Conservation (phyloP, 2,329 filamentous ascomycete species). For the Massarina eburnea region DNA sequence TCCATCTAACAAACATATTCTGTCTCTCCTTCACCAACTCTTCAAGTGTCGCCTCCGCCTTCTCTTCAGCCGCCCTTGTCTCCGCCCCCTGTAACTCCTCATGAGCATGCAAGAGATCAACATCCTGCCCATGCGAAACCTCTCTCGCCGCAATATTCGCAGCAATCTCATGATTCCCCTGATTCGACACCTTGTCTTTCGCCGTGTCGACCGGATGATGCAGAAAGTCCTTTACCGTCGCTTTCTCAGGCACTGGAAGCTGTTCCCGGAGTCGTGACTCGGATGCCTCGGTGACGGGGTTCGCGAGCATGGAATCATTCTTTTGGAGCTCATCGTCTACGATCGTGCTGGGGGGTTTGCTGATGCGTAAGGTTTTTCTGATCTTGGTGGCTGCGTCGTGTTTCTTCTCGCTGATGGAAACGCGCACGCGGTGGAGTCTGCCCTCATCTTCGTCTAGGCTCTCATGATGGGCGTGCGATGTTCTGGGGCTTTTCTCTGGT, state of each 20-base stretch:
- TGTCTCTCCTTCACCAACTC: constrained; percentile 31
- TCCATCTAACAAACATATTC: constrained; percentile 39
- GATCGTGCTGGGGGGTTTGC: constrained; percentile 11
- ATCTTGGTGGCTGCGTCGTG: constrained; percentile 25
- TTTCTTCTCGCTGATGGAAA: constrained; percentile 20
- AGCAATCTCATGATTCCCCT: constrained; percentile 27
- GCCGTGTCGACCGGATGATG: constrained; percentile 29
- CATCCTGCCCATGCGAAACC: constrained; percentile 39
- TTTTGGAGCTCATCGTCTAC: constrained; percentile 12
- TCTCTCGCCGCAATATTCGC: constrained; percentile 48
- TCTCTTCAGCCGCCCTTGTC: constrained; percentile 13
- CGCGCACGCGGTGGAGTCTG: constrained; percentile 4
- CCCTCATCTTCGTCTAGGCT: constrained; percentile 9
- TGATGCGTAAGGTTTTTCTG: constrained; percentile 25
- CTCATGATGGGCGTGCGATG: not conserved
- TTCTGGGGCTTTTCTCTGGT: not conserved
- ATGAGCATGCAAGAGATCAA: constrained; percentile 40
- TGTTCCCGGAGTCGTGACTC: constrained; percentile 20
- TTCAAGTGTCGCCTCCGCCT: constrained; percentile 20
- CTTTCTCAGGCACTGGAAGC: constrained; percentile 20
- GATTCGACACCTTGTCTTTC: constrained; percentile 22
- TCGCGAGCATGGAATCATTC: constrained; percentile 17
- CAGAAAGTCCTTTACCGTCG: constrained; percentile 24
- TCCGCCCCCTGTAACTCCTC: constrained; percentile 20
- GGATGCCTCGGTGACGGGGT: constrained; percentile 12